Base-by-base conservation (phyloP, 2,329 filamentous ascomycete species). In the Knufia petricola region DNA sequence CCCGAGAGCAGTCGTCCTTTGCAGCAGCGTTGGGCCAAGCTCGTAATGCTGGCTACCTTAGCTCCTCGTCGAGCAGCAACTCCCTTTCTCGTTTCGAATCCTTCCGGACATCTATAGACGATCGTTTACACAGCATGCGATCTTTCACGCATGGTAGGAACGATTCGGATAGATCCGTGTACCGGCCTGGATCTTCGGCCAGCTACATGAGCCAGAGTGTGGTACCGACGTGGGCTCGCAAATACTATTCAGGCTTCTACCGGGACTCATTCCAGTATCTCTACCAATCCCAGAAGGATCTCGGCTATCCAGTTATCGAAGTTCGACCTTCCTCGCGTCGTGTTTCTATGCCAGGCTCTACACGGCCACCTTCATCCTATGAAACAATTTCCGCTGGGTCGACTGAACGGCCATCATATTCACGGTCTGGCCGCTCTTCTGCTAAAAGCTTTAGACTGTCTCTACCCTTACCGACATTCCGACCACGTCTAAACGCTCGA, bases 171-270 rank as follows among this genome's bases (percentile, higher is more conserved):
- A 38, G 24, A 20, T 48, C 37, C 4, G 51, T 62, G 19, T 44
- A 49, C 36, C 51, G 56, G 20, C 55, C 56, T 12, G 48, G 67
- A 28, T 75, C 73, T 10, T 66, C 66, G 40, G 64, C 69, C 17
- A 75, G 69, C 50, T 38, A 17, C 20, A 64, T 67, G 20, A 55
- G 70, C 23, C 57, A 69, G 43, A 64, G 63, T 61, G 31, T 55
- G 55, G 15, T 63, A 72, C 72, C 73, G 1, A 63, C 68, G 6
- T 76, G 73, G 63, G 67, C 65, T 34, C 79, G 73, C 56, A 67
- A 86, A 13, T 88, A 87, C 64, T 88, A 88, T 62, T 60, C 58
- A 9, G 56, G 56, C 28, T 47, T 55, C 26, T 59, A 59, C 48
- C 52, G 41, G 19, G 53, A 59, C 20, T 54, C 55, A 2, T 57